Evolutionary conservation across 495 filamentous ascomycete genomes (phyloP).

Genomic region (Penicillium steckii): DNA sequence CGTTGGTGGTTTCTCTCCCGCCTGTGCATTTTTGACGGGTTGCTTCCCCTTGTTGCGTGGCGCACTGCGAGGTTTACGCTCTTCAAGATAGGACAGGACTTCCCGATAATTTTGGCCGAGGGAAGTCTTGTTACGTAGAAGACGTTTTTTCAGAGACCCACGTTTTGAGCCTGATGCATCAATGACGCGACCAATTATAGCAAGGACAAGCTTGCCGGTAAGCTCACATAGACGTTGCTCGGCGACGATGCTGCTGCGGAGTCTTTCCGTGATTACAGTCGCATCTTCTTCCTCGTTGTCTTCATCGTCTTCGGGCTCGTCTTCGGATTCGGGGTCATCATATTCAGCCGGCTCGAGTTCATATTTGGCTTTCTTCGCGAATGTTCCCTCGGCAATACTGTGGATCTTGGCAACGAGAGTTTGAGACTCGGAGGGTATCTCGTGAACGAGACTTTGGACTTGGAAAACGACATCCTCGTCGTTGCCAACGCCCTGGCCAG

Average conservation of each 20-base stretch:
- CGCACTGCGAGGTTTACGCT: conserved; percentile 46
- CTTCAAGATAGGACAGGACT: conserved; percentile 71
- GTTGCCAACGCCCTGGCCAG: conserved; percentile 37
- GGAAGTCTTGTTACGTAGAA: conserved; percentile 63
- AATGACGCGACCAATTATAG: conserved; percentile 68
- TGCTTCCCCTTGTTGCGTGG: conserved; percentile 48
- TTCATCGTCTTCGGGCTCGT: conserved; percentile 52
- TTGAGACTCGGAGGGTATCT: conserved; percentile 58
- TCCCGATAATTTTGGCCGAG: conserved; percentile 76
- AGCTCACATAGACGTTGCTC: conserved; percentile 85
- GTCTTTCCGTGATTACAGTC: conserved; percentile 49
- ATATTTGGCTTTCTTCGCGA: conserved; percentile 66
- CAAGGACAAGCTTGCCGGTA: conserved; percentile 77
- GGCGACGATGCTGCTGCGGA: conserved; percentile 62
- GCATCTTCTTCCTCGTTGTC: conserved; percentile 55
- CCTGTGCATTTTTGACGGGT: conserved; percentile 27
- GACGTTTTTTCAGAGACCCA: conserved; percentile 59
- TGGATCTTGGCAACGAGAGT: conserved; percentile 70
- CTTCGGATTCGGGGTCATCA: conserved; percentile 55
- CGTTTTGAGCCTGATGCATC: conserved; percentile 58
- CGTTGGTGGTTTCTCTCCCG: conserved; percentile 35
- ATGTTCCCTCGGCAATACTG: conserved; percentile 67
- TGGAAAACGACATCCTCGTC: conserved; percentile 49
- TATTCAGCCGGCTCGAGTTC: conserved; percentile 68
- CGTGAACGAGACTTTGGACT: conserved; percentile 61